Conservation (phyloP, 2,329 filamentous ascomycete genomes). For the Orbilia oligospora region DNA sequence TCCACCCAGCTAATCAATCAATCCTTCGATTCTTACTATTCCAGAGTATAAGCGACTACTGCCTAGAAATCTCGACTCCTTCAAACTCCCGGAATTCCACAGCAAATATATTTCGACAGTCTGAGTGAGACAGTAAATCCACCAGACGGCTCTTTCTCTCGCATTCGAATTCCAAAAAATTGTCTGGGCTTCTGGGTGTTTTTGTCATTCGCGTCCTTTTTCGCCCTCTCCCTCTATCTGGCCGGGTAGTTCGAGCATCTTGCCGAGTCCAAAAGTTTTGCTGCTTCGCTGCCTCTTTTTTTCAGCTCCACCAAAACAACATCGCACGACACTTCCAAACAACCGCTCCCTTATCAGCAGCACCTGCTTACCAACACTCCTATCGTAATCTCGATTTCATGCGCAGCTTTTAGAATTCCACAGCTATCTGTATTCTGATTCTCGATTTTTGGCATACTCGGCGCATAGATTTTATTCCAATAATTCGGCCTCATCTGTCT, state of each 20-base stretch:
- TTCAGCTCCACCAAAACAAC: constrained; percentile 59
- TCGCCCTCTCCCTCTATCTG: constrained; percentile 3
- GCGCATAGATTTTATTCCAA: constrained; percentile 25
- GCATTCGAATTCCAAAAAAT: constrained; percentile 29
- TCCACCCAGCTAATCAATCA: constrained; percentile 43
- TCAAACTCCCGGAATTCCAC: constrained; percentile 26
- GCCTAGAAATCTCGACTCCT: constrained; percentile 40
- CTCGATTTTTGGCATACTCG: constrained; percentile 19
- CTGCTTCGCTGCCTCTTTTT: constrained; percentile 46
- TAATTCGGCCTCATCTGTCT: constrained; percentile 51
- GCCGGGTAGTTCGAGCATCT: constrained; percentile 26
- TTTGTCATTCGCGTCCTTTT: constrained; percentile 50
- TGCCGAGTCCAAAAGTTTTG: constrained; percentile 55
- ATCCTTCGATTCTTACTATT: constrained; percentile 54
- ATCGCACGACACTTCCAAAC: constrained; percentile 49
- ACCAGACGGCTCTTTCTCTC: constrained; percentile 29
- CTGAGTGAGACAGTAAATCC: constrained; percentile 48
- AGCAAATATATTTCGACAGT: constrained; percentile 32
- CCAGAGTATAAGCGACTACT: constrained; percentile 43
- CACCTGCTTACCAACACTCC: constrained; percentile 19
- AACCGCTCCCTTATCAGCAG: constrained; percentile 25
- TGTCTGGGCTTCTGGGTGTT: constrained; percentile 13
- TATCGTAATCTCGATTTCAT: constrained; percentile 23
- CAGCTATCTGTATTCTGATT: not conserved
- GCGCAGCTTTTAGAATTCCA: constrained; percentile 38